Evolutionary conservation across 371 early-diverging fungal genomes (phyloP).

Genomic region (Apophysomyces sp.): DNA sequence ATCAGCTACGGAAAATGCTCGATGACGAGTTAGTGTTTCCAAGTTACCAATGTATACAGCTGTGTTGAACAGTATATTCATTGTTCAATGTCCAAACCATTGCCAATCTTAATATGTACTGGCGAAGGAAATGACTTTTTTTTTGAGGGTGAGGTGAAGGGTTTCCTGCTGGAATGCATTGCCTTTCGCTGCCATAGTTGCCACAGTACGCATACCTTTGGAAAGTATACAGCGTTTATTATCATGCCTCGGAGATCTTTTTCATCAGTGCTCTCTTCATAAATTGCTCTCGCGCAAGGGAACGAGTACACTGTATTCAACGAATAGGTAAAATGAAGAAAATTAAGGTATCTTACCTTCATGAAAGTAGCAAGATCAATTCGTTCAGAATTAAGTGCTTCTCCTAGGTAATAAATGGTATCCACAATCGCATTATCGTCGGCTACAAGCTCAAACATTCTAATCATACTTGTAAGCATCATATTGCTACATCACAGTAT

Average conservation of each 20-base stretch:
- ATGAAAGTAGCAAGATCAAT: conserved; percentile 69
- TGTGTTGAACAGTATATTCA: background rate
- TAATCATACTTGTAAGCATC: conserved; percentile 15
- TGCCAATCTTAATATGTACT: background rate
- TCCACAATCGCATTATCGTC: conserved; percentile 92
- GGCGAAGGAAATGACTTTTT: background rate
- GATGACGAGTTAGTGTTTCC: conserved; percentile 93
- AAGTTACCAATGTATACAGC: conserved; percentile 57
- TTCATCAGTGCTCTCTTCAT: conserved; percentile 81
- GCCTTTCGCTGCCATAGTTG: no score
- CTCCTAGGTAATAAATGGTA: conserved; percentile 79
- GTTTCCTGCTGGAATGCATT: no score
- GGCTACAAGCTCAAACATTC: conserved; percentile 81
- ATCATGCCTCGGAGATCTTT: conserved; percentile 52
- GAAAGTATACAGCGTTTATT: conserved; percentile 3
- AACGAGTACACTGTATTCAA: conserved; percentile 62
- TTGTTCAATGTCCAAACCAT: background rate
- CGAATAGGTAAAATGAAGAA: background rate
- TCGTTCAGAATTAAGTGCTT: conserved; percentile 72
- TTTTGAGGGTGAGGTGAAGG: background rate
- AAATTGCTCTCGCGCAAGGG: conserved; percentile 84
- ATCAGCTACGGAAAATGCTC: conserved; percentile 83
- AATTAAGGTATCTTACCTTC: conserved; percentile 45
- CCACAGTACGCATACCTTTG: background rate
- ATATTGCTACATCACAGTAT: background rate